These are phyloP conservation scores for Cryptococcus sp. DNA, from an alignment of 1,284 basidiomycete species.

Conservation along the genomic window DNA sequence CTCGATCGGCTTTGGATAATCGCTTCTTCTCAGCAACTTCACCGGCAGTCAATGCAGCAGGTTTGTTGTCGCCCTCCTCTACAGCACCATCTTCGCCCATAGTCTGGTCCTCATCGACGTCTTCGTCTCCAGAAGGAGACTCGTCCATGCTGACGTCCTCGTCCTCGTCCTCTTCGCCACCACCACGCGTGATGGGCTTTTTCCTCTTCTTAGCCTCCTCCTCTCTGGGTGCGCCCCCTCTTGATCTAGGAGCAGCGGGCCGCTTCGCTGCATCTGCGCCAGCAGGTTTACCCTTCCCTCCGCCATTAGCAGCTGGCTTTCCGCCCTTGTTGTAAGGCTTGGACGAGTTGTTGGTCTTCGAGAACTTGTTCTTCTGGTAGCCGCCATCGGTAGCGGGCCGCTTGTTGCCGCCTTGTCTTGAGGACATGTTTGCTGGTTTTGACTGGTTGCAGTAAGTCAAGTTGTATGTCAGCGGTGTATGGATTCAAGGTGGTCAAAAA, in stretches of 20 bases:
- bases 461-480: no score
- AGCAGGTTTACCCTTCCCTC: not conserved
- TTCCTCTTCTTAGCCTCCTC: slow-evolving; percentile 32
- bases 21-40: slow-evolving; percentile 32
- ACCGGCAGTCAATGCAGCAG: not conserved
- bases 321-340: not conserved
- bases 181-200: slow-evolving; percentile 42
- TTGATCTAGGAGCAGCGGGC: slow-evolving; percentile 10
- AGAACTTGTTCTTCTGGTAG: slow-evolving; percentile 4
- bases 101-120: slow-evolving; percentile 15
- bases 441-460: no score
- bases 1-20: slow-evolving; percentile 43
- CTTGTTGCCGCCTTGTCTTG: slow-evolving; percentile 9
- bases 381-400: slow-evolving; percentile 1
- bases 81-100: not conserved
- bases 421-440: slow-evolving; percentile 2
- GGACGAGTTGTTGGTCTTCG: not conserved
- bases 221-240: slow-evolving; percentile 14
- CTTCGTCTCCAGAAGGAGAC: slow-evolving; percentile 22
- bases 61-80: slow-evolving; percentile 5
- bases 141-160: slow-evolving; percentile 27
- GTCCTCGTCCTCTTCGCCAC: slow-evolving; percentile 37
- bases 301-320: slow-evolving; percentile 1
- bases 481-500: no score
- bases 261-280: slow-evolving; percentile 6